Conservation (phyloP, 352 stramenopile species). For the Phytophthora litchii region DNA sequence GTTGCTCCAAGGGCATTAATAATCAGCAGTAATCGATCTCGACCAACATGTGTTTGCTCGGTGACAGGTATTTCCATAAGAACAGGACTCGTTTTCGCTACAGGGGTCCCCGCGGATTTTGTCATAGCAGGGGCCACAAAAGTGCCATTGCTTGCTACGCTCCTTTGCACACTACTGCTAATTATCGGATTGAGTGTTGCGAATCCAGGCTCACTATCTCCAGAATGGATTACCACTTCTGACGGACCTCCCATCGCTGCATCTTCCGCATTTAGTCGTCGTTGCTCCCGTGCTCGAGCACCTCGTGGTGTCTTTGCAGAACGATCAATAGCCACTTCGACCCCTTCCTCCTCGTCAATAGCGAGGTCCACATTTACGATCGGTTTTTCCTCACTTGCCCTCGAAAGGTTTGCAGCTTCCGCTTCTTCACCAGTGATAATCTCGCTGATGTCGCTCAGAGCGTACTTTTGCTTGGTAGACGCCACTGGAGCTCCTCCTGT, state of each 20-base stretch:
- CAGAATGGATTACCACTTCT: constrained; percentile 78
- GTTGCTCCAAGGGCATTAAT: constrained; percentile 69
- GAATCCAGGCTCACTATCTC: constrained; percentile 69
- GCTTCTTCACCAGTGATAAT: constrained; percentile 30
- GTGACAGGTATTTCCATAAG: constrained; percentile 54
- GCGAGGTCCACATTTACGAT: constrained; percentile 20
- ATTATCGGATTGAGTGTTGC: constrained; percentile 75
- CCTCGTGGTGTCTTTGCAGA: not conserved
- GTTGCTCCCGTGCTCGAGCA: constrained; percentile 6
- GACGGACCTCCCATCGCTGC: constrained; percentile 37
- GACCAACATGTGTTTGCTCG: constrained; percentile 22
- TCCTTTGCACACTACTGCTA: constrained; percentile 24
- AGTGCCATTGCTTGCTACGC: constrained; percentile 18
- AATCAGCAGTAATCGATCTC: constrained; percentile 42
- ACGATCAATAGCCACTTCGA: constrained; percentile 55
- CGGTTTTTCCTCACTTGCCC: not conserved
- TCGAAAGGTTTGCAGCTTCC: constrained; percentile 6
- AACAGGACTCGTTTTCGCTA: constrained; percentile 31
- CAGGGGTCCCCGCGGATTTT: constrained; percentile 26
- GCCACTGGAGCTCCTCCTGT: constrained; percentile 8
- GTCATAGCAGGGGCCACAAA: constrained; percentile 31
- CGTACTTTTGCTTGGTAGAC: constrained; percentile 31
- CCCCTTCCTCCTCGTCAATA: constrained; percentile 54
- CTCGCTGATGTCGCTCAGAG: constrained; percentile 19
- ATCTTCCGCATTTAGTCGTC: constrained; percentile 31